Evolutionary conservation across 2,329 filamentous ascomycete genomes (phyloP).

Genomic region (Huntiella abstrusa): DNA sequence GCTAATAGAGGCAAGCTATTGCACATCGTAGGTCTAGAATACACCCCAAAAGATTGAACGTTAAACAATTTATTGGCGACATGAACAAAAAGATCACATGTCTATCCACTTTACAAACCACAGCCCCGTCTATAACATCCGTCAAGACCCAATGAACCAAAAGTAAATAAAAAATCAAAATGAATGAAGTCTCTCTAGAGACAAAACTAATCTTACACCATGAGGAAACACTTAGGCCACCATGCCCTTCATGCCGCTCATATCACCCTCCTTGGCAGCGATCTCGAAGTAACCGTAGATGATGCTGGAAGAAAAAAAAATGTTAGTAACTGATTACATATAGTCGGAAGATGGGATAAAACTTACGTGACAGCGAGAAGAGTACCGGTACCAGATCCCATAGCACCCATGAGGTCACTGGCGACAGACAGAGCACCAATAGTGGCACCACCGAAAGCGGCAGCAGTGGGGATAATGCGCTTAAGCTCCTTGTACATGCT

Average conservation of each 20-base stretch:
- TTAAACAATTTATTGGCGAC: no score
- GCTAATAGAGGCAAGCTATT: no score
- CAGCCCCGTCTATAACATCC: no score
- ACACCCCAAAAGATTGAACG: no score
- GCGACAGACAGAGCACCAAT: constrained; percentile 94
- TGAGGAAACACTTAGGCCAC: constrained; percentile 34
- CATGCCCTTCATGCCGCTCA: constrained; percentile 62
- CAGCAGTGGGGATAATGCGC: constrained; percentile 94
- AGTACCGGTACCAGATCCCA: constrained; percentile 94
- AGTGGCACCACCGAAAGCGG: constrained; percentile 95
- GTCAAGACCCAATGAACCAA: no score
- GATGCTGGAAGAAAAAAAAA: constrained; percentile 39
- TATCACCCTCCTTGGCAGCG: constrained; percentile 93
- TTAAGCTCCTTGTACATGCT: constrained; percentile 99
- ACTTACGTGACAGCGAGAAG: constrained; percentile 95
- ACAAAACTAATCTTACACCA: constrained; percentile 2
- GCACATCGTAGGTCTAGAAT: no score
- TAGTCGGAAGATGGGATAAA: background rate
- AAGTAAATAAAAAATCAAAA: no score
- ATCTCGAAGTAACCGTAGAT: constrained; percentile 99
- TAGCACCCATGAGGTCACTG: constrained; percentile 85
- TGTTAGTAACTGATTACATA: constrained; percentile 16
- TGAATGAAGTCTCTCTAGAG: no score
- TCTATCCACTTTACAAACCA: no score
- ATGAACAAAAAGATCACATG: no score